These are phyloP conservation scores for Candida pini DNA, from an alignment of 805 yeast species.

Conservation along the genomic window DNA sequence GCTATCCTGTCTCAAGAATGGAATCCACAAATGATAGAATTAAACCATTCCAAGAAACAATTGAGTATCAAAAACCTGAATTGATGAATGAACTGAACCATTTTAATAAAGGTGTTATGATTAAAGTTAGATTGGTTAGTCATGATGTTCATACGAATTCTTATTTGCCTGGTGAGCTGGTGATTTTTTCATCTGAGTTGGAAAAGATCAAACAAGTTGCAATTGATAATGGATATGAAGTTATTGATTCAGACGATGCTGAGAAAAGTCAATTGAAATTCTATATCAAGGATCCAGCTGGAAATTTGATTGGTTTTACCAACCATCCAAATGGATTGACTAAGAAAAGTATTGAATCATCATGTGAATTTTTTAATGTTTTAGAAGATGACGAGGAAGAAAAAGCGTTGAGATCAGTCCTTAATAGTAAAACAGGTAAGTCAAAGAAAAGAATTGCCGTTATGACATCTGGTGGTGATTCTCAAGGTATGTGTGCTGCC, in stretches of 20 bases:
- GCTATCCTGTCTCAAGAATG: constrained; percentile 43
- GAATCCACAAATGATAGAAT: constrained; percentile 12
- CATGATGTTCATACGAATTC: constrained; percentile 30
- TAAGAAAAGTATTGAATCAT: constrained; percentile 6
- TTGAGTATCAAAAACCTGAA: constrained; percentile 21
- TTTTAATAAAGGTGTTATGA: constrained; percentile 36
- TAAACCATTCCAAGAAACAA: constrained; percentile 34
- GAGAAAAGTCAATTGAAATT: constrained; percentile 19
- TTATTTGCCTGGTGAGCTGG: constrained; percentile 31
- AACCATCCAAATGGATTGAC: constrained; percentile 36
- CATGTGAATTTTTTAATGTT: constrained; percentile 5
- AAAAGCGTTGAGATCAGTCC: neutral
- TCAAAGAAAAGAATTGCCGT: constrained; percentile 59
- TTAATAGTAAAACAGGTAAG: constrained; percentile 3
- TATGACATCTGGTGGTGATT: constrained; percentile 98
- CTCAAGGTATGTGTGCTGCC: constrained; percentile 97
- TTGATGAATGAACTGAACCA: constrained; percentile 4
- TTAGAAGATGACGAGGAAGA: neutral
- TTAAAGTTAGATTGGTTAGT: constrained; percentile 40
- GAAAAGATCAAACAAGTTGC: constrained; percentile 20
- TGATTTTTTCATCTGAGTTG: constrained; percentile 38
- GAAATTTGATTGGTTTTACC: constrained; percentile 53
- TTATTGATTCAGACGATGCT: constrained; percentile 10
- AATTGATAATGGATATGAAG: constrained; percentile 12
- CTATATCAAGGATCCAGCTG: constrained; percentile 59